phyloP scores from a whole-genome alignment of 306 rosid species.

The Castanea sativa region DNA sequence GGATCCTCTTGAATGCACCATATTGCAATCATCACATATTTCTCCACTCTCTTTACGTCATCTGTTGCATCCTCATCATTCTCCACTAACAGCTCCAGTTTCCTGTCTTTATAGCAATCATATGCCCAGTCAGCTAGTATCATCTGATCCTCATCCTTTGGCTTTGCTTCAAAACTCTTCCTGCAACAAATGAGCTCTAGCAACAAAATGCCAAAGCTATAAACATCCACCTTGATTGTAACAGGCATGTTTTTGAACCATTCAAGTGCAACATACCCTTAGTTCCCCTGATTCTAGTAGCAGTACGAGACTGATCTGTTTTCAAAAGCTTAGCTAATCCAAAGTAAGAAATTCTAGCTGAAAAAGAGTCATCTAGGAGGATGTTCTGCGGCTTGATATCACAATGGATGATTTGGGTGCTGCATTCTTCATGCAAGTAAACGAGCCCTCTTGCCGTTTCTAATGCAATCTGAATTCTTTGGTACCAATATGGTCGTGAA shows the following conservation, averaged over 20 bases:
- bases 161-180: slow-evolving; percentile 14
- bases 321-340: slow-evolving; percentile 34
- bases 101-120: slow-evolving; percentile 26
- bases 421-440: slow-evolving; percentile 39
- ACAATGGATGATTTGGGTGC: slow-evolving; percentile 31
- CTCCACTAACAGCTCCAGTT: slow-evolving; percentile 4
- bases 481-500: slow-evolving; percentile 31
- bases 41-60: slow-evolving; percentile 27
- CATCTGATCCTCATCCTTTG: slow-evolving; percentile 10
- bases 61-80: slow-evolving; percentile 7
- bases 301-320: slow-evolving; percentile 20
- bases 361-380: slow-evolving; percentile 32
- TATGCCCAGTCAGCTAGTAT: slow-evolving; percentile 38
- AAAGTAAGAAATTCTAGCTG: slow-evolving; percentile 31
- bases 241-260: slow-evolving; percentile 34
- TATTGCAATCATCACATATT: slow-evolving; percentile 30
- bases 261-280: slow-evolving; percentile 35
- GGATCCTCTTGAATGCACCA: slow-evolving; percentile 52
- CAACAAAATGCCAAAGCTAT: slow-evolving; percentile 40
- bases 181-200: slow-evolving; percentile 39
- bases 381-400: slow-evolving; percentile 45
- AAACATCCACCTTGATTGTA: slow-evolving; percentile 39
- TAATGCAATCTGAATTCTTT: slow-evolving; percentile 25
- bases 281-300: slow-evolving; percentile 23
- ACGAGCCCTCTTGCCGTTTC: slow-evolving; percentile 21